phyloP scores from a whole-genome alignment of 805 yeast genomes.

The Ogataea pini region DNA sequence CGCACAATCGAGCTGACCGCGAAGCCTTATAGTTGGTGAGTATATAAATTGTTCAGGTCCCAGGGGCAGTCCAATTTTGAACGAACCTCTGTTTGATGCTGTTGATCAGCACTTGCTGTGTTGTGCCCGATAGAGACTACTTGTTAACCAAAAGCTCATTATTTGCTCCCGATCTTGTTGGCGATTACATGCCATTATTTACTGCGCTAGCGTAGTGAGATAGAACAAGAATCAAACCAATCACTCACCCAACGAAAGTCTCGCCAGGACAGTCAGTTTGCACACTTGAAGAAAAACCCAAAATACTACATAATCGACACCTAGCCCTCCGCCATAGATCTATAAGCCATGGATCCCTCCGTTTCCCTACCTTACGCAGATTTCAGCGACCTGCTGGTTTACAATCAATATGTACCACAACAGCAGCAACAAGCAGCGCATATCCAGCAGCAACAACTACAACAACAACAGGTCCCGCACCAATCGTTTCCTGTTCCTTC shows the following conservation, averaged over 20 bases:
- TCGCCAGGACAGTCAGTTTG: too few relatives aligned
- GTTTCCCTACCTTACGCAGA: conserved; percentile 16
- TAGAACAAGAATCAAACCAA: too few relatives aligned
- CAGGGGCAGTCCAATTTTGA: conserved; percentile 1
- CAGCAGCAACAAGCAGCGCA: conserved; percentile 10
- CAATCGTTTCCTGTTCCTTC: conserved; percentile 3
- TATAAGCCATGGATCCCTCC: conserved; percentile 12
- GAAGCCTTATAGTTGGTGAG: conserved; percentile 5
- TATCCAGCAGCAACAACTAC: conserved; percentile 2
- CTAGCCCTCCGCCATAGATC: not conserved
- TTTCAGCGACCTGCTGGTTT: conserved; percentile 16
- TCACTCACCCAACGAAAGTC: too few relatives aligned
- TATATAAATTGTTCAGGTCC: conserved; percentile 7
- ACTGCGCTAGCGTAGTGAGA: too few relatives aligned
- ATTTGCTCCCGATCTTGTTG: not conserved
- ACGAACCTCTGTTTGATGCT: not conserved
- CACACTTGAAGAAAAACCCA: not conserved
- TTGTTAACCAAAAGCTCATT: not conserved
- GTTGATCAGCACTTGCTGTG: not conserved
- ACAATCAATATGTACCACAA: conserved; percentile 16
- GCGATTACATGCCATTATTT: not conserved
- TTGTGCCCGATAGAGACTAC: not conserved
- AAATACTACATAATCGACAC: not conserved
- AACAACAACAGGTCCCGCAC: not conserved
- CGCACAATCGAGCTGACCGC: conserved; percentile 8